Conservation (phyloP, 2,329 filamentous ascomycete genomes). For the Hypoxylon sp. region DNA sequence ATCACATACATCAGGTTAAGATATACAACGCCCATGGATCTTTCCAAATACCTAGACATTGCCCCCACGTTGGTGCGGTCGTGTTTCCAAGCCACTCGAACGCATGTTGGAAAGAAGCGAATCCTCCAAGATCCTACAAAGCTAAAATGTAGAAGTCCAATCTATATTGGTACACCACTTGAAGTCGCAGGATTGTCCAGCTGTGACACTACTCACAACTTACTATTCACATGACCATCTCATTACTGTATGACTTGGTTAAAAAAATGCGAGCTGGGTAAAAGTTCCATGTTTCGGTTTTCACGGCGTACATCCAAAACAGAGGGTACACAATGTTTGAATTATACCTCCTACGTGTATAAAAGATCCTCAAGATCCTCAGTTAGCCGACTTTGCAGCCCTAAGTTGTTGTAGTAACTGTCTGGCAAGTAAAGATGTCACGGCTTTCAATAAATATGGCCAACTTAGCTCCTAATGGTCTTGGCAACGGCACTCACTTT, state of each 20-base stretch:
- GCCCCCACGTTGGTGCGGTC: neutral
- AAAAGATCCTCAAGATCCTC: neutral
- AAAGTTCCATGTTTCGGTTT: conserved; percentile 17
- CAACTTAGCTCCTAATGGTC: neutral
- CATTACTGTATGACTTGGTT: conserved; percentile 34
- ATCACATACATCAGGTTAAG: conserved; percentile 8
- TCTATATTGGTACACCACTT: conserved; percentile 27
- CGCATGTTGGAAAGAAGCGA: conserved; percentile 7
- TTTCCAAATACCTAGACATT: neutral
- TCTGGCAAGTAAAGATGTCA: too few species aligned
- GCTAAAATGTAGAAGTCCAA: conserved; percentile 12
- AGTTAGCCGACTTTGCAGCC: too few species aligned
- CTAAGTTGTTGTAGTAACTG: neutral
- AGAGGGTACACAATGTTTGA: conserved; percentile 15
- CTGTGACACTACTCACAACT: neutral
- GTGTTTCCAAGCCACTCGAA: conserved; percentile 20
- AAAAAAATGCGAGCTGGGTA: conserved; percentile 7
- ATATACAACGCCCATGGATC: conserved; percentile 1
- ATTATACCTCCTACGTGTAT: conserved; percentile 9
- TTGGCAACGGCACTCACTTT: neutral
- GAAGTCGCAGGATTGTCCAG: conserved; percentile 9
- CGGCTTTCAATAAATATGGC: neutral
- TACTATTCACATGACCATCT: conserved; percentile 17
- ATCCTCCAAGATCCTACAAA: conserved; percentile 31
- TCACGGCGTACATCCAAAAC: conserved; percentile 23